Evolutionary conservation across 2,329 filamentous ascomycete species (phyloP).

Genomic region (Capronia epimyces): DNA sequence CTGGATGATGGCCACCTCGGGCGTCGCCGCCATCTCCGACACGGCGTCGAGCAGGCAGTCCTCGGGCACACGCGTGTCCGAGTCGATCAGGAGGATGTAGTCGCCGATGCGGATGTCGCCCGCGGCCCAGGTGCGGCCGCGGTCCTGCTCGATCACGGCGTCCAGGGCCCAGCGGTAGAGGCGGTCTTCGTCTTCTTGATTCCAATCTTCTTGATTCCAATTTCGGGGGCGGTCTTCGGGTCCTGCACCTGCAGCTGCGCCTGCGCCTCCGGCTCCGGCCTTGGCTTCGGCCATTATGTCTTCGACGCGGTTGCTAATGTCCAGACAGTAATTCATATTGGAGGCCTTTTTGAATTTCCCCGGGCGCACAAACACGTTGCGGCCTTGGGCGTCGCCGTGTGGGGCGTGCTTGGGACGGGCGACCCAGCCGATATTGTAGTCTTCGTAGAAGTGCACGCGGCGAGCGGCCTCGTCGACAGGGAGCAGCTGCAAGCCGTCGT

Average conservation of each 20-base stretch:
- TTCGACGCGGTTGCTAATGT: conserved; percentile 58
- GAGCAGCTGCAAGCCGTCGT: conserved; percentile 39
- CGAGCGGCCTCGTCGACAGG: conserved; percentile 40
- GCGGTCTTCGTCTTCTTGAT: conserved; percentile 36
- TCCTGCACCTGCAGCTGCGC: too few relatives aligned
- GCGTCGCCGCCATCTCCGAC: conserved; percentile 64
- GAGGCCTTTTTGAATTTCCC: conserved; percentile 71
- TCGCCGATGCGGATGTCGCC: conserved; percentile 82
- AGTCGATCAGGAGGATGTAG: conserved; percentile 65
- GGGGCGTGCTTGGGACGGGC: conserved; percentile 50
- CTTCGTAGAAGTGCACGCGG: conserved; percentile 46
- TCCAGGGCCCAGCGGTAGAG: conserved; percentile 48
- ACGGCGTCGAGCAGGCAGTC: conserved; percentile 65
- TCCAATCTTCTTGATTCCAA: too few relatives aligned
- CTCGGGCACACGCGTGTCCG: conserved; percentile 61
- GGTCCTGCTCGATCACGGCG: conserved; percentile 51
- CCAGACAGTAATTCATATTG: conserved; percentile 69
- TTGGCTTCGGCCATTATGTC: conserved; percentile 48
- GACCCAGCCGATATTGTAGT: conserved; percentile 48
- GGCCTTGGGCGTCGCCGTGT: conserved; percentile 51
- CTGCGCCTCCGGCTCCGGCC: too few relatives aligned
- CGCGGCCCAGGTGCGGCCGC: conserved; percentile 59
- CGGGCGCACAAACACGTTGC: conserved; percentile 36
- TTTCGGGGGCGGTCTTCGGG: too few relatives aligned
- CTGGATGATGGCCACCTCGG: conserved; percentile 66